These are phyloP conservation scores for Kodamaea lidongshanica DNA, from an alignment of 805 yeast genomes.

Conservation along the genomic window DNA sequence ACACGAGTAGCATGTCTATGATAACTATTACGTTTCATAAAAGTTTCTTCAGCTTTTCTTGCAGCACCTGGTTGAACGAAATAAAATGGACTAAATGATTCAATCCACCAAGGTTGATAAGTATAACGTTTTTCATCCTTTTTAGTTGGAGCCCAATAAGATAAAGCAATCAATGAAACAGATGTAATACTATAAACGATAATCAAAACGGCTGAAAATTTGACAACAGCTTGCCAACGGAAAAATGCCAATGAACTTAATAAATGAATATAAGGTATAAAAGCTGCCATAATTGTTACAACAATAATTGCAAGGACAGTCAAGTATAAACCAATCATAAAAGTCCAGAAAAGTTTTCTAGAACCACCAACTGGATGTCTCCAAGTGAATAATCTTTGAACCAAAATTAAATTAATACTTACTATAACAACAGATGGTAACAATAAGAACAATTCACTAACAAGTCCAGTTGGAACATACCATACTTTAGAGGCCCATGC, in stretches of 20 bases:
- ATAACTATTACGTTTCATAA: slow-evolving; percentile 16
- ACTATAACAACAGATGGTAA: slow-evolving; percentile 12
- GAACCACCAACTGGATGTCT: slow-evolving; percentile 19
- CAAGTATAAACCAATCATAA: slow-evolving; percentile 11
- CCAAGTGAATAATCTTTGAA: slow-evolving; percentile 17
- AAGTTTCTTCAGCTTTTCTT: slow-evolving; percentile 15
- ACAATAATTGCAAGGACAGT: slow-evolving; percentile 9
- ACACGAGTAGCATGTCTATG: slow-evolving; percentile 20
- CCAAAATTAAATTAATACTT: slow-evolving; percentile 14
- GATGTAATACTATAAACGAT: slow-evolving; percentile 13
- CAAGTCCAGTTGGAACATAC: slow-evolving; percentile 9
- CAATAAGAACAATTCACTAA: slow-evolving; percentile 11
- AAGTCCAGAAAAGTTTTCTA: slow-evolving; percentile 12
- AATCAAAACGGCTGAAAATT: slow-evolving; percentile 10
- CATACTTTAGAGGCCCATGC: slow-evolving; percentile 8
- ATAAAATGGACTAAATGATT: slow-evolving; percentile 15
- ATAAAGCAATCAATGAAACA: slow-evolving; percentile 13
- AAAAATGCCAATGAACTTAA: slow-evolving; percentile 4
- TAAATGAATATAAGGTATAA: slow-evolving; percentile 11
- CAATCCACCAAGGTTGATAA: slow-evolving; percentile 22
- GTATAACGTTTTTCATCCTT: slow-evolving; percentile 18
- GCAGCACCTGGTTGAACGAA: slow-evolving; percentile 18
- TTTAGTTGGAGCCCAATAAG: slow-evolving; percentile 18
- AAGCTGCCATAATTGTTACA: slow-evolving; percentile 11
- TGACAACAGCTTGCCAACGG: slow-evolving; percentile 9